Conservation (phyloP, 139 green algal genomes). For the Auxenochlorella pyrenoidosa region DNA sequence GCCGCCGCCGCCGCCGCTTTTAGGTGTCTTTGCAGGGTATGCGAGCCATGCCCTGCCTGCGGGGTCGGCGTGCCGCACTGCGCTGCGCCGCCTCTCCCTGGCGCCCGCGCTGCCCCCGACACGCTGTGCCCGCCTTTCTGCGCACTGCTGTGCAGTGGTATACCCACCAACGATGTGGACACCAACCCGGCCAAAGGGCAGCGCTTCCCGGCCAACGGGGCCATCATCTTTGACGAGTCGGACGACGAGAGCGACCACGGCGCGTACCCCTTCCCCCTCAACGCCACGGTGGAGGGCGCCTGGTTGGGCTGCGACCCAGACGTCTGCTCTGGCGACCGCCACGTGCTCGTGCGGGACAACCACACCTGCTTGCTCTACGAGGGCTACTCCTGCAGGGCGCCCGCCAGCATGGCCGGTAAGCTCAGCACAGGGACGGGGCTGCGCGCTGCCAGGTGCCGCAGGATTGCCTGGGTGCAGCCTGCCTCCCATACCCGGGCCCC, state of each 20-base stretch:
- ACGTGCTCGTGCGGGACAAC: slow-evolving; percentile 1
- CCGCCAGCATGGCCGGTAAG: not conserved
- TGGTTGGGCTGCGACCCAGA: not conserved
- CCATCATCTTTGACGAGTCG: not conserved
- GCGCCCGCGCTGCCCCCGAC: not conserved
- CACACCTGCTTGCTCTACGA: not conserved
- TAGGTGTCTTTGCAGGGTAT: no score
- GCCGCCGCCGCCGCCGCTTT: no score
- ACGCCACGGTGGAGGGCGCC: not conserved
- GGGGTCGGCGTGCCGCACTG: no score
- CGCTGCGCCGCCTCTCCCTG: not conserved
- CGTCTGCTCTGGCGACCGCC: not conserved
- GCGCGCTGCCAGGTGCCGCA: no score
- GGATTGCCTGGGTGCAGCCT: no score
- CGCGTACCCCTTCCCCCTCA: slow-evolving; percentile 3
- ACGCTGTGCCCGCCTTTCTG: not conserved
- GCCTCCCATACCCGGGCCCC: no score
- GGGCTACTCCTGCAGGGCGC: not conserved
- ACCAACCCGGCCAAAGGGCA: not conserved
- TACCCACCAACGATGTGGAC: not conserved
- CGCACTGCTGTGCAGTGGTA: not conserved
- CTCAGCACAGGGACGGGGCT: no score
- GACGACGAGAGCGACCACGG: not conserved
- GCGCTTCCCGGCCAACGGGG: not conserved
- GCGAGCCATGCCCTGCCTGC: no score